These are phyloP conservation scores for Saccharomyces hybrid DNA, from an alignment of 1,139 yeast species.

Conservation along the genomic window DNA sequence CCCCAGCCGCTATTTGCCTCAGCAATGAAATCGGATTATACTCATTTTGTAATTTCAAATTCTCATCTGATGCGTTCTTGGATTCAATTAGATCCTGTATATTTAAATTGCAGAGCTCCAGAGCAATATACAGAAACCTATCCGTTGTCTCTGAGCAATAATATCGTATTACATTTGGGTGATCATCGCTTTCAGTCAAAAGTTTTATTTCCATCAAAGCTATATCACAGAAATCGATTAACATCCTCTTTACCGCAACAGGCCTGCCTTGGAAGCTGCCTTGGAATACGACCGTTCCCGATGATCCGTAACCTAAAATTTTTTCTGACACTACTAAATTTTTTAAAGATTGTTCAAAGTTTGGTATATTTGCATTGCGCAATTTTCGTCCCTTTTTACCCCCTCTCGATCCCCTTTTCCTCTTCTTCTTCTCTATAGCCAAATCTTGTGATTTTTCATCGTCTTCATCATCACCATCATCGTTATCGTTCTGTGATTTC, in stretches of 20 bases:
- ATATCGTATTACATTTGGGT: slow-evolving; percentile 88
- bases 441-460: slow-evolving; percentile 1
- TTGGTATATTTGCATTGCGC: slow-evolving; percentile 12
- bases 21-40: slow-evolving; percentile 51
- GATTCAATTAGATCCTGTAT: slow-evolving; percentile 75
- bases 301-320: slow-evolving; percentile 88
- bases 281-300: slow-evolving; percentile 88
- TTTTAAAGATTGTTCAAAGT: slow-evolving; percentile 31
- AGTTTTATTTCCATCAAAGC: slow-evolving; percentile 91
- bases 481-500: slow-evolving; percentile 2
- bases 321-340: slow-evolving; percentile 61
- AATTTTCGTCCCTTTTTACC: slow-evolving; percentile 44
- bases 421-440: slow-evolving; percentile 35
- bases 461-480: slow-evolving; percentile 5
- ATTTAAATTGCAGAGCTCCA: slow-evolving; percentile 85
- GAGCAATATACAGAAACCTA: slow-evolving; percentile 81
- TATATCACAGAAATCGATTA: slow-evolving; percentile 84
- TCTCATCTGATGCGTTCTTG: slow-evolving; percentile 33
- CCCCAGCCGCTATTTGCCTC: slow-evolving; percentile 74
- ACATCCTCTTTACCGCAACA: slow-evolving; percentile 92
- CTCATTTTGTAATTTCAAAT: slow-evolving; percentile 31
- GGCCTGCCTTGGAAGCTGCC: slow-evolving; percentile 89
- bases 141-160: slow-evolving; percentile 87
- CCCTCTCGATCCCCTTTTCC: slow-evolving; percentile 84
- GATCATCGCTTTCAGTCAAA: slow-evolving; percentile 91